Evolutionary conservation across 352 stramenopile genomes (phyloP).

Genomic region (Phytophthora syringae): DNA sequence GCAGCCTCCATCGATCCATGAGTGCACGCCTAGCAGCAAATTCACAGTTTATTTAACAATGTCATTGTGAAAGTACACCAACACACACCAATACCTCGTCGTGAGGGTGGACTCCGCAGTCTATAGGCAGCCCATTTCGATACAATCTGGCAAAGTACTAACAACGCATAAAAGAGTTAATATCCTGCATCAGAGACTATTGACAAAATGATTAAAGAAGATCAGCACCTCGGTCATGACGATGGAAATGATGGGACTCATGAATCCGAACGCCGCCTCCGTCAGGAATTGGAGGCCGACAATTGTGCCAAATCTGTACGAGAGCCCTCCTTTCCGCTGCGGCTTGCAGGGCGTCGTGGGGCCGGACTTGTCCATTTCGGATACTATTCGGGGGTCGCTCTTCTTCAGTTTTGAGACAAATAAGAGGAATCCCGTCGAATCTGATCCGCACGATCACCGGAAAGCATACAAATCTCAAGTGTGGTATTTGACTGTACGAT

Average conservation of each 20-base stretch:
- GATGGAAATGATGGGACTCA: constrained; percentile 77
- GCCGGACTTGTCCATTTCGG: constrained; percentile 19
- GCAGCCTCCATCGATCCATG: constrained; percentile 70
- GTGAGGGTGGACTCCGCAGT: constrained; percentile 64
- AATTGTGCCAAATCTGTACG: constrained; percentile 51
- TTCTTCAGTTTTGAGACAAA: too few relatives aligned
- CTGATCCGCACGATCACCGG: neutral
- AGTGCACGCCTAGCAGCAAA: constrained; percentile 51
- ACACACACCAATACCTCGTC: constrained; percentile 29
- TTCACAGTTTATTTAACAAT: neutral
- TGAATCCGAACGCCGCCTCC: constrained; percentile 70
- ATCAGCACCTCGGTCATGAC: constrained; percentile 69
- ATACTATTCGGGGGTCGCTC: neutral
- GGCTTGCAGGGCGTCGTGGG: constrained; percentile 4
- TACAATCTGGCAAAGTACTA: constrained; percentile 82
- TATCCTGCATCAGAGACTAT: too few relatives aligned
- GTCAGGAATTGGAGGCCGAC: constrained; percentile 63
- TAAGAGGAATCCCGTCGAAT: neutral
- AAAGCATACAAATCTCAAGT: constrained; percentile 23
- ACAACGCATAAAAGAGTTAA: too few relatives aligned
- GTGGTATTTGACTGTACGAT: too few relatives aligned
- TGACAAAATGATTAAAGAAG: too few relatives aligned
- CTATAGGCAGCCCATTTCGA: constrained; percentile 54
- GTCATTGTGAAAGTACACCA: neutral
- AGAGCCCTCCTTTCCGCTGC: constrained; percentile 25